Conservation (phyloP, 2,329 filamentous ascomycete species). For the Diaporthe humulicola region DNA sequence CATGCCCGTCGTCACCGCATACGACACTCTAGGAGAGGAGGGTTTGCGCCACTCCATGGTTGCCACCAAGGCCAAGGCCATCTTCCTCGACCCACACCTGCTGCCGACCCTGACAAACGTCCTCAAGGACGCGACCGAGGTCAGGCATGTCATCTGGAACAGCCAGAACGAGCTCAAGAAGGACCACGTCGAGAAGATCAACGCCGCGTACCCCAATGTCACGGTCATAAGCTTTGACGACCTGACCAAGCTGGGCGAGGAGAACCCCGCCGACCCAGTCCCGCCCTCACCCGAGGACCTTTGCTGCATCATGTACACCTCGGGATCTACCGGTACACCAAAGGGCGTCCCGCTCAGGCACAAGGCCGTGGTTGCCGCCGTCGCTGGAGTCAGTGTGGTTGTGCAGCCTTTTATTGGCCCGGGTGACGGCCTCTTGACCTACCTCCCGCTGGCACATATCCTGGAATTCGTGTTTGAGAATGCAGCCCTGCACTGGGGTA, state of each 20-base stretch:
- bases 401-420: constrained; percentile 83
- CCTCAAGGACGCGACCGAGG: constrained; percentile 63
- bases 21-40: constrained; percentile 83
- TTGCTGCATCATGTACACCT: constrained; percentile 81
- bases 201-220: constrained; percentile 61
- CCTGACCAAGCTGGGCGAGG: constrained; percentile 65
- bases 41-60: constrained; percentile 81
- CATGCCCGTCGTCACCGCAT: constrained; percentile 86
- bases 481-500: constrained; percentile 85
- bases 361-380: constrained; percentile 79
- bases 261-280: constrained; percentile 76
- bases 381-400: constrained; percentile 82
- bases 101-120: constrained; percentile 69
- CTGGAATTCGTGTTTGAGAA: constrained; percentile 94
- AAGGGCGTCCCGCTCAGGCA: constrained; percentile 87
- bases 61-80: constrained; percentile 78
- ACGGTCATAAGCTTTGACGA: constrained; percentile 65
- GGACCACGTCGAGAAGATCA: constrained; percentile 63
- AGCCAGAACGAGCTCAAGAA: constrained; percentile 65
- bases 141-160: constrained; percentile 68
- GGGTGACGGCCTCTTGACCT: constrained; percentile 83
- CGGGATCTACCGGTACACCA: constrained; percentile 84
- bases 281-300: constrained; percentile 80
- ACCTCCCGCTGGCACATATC: constrained; percentile 89
- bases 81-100: constrained; percentile 82